These are phyloP conservation scores for Phytomonas sp. DNA, from an alignment of 208 protist genomes.

Conservation along the genomic window DNA sequence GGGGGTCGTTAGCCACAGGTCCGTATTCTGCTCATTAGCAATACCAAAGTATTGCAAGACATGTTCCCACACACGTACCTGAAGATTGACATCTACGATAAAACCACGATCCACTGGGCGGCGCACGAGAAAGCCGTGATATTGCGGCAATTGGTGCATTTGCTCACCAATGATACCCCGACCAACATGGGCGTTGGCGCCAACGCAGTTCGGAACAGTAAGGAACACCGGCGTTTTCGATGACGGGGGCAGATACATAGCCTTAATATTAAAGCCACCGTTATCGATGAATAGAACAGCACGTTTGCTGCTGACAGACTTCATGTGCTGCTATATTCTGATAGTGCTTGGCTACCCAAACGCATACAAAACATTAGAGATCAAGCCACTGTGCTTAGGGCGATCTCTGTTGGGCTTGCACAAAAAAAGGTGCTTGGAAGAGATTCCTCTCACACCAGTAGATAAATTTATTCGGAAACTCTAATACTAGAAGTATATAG, in stretches of 20 bases:
- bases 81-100: slow-evolving; percentile 56
- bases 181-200: slow-evolving; percentile 46
- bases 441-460: not conserved
- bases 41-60: slow-evolving; percentile 63
- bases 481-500: not conserved
- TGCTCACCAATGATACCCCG: slow-evolving; percentile 64
- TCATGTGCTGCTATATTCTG: slow-evolving; percentile 10
- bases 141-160: slow-evolving; percentile 58
- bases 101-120: slow-evolving; percentile 72
- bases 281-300: slow-evolving; percentile 69
- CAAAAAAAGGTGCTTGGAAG: not conserved
- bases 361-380: not conserved
- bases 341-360: not conserved
- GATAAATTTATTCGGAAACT: not conserved
- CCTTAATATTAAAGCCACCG: slow-evolving; percentile 68
- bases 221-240: slow-evolving; percentile 13
- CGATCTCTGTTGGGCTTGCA: not conserved
- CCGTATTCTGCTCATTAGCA: slow-evolving; percentile 40
- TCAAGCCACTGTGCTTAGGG: not conserved
- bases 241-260: slow-evolving; percentile 39
- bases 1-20: slow-evolving; percentile 64
- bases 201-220: slow-evolving; percentile 61
- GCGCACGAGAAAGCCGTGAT: slow-evolving; percentile 69
- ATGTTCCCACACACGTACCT: slow-evolving; percentile 72
- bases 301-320: slow-evolving; percentile 12